Conservation (phyloP, 495 filamentous ascomycete species). For the Aspergillus panamensis region DNA sequence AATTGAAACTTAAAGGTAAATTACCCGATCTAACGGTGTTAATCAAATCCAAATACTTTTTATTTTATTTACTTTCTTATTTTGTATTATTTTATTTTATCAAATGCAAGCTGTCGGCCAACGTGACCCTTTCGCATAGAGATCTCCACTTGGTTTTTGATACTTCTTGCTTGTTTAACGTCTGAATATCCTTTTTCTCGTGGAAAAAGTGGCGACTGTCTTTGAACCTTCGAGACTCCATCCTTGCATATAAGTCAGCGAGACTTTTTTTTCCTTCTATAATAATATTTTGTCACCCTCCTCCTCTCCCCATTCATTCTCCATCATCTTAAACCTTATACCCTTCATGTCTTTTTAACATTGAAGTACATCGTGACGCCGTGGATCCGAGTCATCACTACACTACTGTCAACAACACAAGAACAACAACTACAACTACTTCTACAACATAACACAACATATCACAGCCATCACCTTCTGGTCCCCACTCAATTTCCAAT, state of each 20-base stretch:
- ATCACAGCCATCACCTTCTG: background rate
- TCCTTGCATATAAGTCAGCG: constrained; percentile 19
- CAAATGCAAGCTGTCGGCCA: constrained; percentile 13
- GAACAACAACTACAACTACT: too few relatives aligned
- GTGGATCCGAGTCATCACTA: too few relatives aligned
- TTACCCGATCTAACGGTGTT: constrained; percentile 31
- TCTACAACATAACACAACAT: background rate
- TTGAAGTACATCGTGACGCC: background rate
- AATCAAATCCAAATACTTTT: constrained; percentile 6
- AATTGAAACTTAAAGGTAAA: constrained; percentile 20
- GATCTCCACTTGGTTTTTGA: constrained; percentile 16
- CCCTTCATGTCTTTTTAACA: background rate
- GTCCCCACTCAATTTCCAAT: too few relatives aligned
- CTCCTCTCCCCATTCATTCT: constrained; percentile 2
- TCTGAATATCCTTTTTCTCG: constrained; percentile 11
- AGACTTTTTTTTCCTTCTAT: constrained; percentile 17
- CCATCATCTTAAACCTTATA: background rate
- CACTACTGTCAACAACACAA: too few relatives aligned
- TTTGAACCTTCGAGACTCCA: constrained; percentile 12
- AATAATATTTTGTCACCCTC: background rate
- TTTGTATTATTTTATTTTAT: constrained; percentile 10
- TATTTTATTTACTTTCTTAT: constrained; percentile 4
- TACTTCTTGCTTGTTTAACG: constrained; percentile 2
- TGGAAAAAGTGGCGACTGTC: constrained; percentile 18
- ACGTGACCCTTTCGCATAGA: constrained; percentile 19